Base-by-base conservation (phyloP, 2,329 filamentous ascomycete species). In the Chrysosporium keratinophilum region DNA sequence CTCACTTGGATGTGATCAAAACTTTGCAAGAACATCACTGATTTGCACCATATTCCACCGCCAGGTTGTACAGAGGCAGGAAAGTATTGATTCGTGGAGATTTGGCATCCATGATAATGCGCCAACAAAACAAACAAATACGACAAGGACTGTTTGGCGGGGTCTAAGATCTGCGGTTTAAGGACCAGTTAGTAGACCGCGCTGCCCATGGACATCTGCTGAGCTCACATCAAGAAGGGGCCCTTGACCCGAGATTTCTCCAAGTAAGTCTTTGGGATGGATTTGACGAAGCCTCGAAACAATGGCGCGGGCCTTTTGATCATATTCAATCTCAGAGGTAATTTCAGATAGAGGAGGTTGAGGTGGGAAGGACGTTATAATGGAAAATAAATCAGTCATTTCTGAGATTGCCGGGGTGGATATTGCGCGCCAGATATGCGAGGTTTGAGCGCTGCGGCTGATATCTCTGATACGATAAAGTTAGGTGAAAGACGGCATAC, bases 111-210 rank as follows among this genome's bases (percentile, higher is more conserved):
- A 39, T 70, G 64, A 54, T 80, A 71, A 57, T 76, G 74, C 33
- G 73, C 70, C 45, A 73, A 65, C 37, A 85, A 71, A 45, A 78
- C 70, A 57, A 73, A 76, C 48, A 81, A 68, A 65, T 83, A 85
- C 7, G 78, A 71, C 57, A 84, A 73, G 15, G 78, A 78, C 64
- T 85, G 80, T 39, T 73, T 65, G 6, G 74, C 66, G 17, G 83
- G 81, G 60, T 83, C 73, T 55, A 83, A 60, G 39, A 37, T 46
- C 40, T 33, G 35, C n/a, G 39, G 9, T 11, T 19, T 7, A 49
- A n/a, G 17, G 20, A 19, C 14, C 2, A 34, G 37, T 47, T 54
- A 54, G 35, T 40, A 35, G 17, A 39, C 10, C 14, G 17, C 17
- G 1, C 11, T 28, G n/a, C 28, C 17, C 11, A 42, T 11, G n/a